Conservation (phyloP, 2,329 filamentous ascomycete genomes). For the Dactylella cylindrospora region DNA sequence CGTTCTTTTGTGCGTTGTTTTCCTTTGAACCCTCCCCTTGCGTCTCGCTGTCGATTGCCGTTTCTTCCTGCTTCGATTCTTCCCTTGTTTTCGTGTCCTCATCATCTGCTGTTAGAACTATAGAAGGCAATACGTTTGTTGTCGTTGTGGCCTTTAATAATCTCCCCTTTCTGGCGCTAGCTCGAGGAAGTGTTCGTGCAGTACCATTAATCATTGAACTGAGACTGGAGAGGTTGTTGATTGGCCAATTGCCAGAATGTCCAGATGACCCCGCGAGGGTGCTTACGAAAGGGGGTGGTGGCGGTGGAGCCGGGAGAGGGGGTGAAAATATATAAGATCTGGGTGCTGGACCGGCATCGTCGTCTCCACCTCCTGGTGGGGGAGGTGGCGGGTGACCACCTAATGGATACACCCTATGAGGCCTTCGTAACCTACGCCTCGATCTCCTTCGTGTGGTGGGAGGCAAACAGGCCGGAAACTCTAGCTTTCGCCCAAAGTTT, state of each 20-base stretch:
- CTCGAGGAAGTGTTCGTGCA: too few species aligned
- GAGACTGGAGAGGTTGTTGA: too few species aligned
- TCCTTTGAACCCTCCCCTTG: too few species aligned
- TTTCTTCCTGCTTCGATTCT: background rate
- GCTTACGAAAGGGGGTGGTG: background rate
- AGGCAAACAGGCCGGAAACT: conserved; percentile 37
- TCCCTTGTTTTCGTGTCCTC: too few species aligned
- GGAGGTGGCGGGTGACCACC: conserved; percentile 16
- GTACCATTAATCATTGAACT: too few species aligned
- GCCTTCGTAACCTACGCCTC: conserved; percentile 29
- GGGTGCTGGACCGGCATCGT: conserved; percentile 20
- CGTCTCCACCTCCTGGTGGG: conserved; percentile 17
- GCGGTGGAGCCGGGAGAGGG: conserved; percentile 5
- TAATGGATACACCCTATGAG: conserved; percentile 36
- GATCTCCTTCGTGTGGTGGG: conserved; percentile 26
- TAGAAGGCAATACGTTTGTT: too few species aligned
- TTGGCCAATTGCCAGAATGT: too few species aligned
- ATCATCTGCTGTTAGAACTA: background rate
- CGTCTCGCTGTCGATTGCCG: too few species aligned
- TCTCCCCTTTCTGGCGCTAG: too few species aligned
- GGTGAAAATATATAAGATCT: conserved; percentile 15
- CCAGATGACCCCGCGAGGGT: too few species aligned
- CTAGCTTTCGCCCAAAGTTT: conserved; percentile 42
- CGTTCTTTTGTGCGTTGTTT: conserved; percentile 3
- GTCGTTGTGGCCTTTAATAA: too few species aligned